These are phyloP conservation scores for Priceomyces carsonii DNA, from an alignment of 805 yeast species.

Conservation along the genomic window DNA sequence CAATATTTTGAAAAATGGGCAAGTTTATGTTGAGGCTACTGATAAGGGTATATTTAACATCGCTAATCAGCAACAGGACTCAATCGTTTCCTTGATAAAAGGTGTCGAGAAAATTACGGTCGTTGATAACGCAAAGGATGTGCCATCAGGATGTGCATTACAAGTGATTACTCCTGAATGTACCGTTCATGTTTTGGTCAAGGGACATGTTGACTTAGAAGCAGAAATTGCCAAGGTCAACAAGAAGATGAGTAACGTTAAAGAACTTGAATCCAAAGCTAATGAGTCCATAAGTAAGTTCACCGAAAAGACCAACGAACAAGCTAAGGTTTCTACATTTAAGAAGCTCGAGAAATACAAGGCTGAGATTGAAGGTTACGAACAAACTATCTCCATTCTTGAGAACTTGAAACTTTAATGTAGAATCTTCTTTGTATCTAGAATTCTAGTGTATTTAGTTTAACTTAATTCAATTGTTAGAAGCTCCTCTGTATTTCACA, in stretches of 20 bases:
- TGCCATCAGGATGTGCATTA: slow-evolving; percentile 91
- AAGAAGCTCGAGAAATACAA: slow-evolving; percentile 64
- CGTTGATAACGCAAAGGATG: slow-evolving; percentile 51
- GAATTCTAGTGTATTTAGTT: too few species aligned
- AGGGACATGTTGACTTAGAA: slow-evolving; percentile 92
- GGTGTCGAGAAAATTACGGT: slow-evolving; percentile 78
- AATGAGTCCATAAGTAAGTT: slow-evolving; percentile 81
- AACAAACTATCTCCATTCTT: slow-evolving; percentile 81
- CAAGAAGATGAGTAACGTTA: slow-evolving; percentile 70
- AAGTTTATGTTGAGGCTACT: slow-evolving; percentile 75
- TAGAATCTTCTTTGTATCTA: too few species aligned
- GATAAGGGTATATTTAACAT: slow-evolving; percentile 49
- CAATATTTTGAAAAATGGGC: slow-evolving; percentile 83
- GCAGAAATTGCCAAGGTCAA: slow-evolving; percentile 83
- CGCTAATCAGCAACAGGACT: slow-evolving; percentile 70
- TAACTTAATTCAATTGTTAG: too few species aligned
- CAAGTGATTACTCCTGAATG: slow-evolving; percentile 78
- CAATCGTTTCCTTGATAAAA: slow-evolving; percentile 90
- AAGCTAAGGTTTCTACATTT: slow-evolving; percentile 76
- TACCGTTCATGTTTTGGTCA: slow-evolving; percentile 86
- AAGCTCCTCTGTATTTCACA: too few species aligned
- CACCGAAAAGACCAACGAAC: slow-evolving; percentile 78
- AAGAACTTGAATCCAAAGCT: slow-evolving; percentile 58
- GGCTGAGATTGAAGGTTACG: slow-evolving; percentile 90
- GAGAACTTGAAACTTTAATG: slow-evolving; percentile 72